Evolutionary conservation across 495 filamentous ascomycete genomes (phyloP).

Genomic region (Pyronema omphalodes): DNA sequence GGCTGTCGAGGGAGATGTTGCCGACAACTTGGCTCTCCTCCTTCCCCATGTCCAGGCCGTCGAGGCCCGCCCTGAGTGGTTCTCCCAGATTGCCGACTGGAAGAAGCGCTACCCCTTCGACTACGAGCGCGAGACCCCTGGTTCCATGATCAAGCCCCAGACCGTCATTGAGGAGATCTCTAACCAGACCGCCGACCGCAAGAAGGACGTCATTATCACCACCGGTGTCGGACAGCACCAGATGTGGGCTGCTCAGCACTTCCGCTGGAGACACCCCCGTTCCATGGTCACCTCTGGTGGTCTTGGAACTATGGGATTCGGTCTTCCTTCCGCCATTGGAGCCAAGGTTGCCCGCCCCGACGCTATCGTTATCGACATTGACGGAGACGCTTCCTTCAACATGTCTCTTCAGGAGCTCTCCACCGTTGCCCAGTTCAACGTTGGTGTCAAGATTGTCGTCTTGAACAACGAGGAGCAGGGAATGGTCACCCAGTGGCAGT

Average conservation of each 20-base stretch:
- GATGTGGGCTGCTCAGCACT: constrained; percentile 95
- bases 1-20: constrained; percentile 58
- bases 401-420: constrained; percentile 88
- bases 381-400: constrained; percentile 89
- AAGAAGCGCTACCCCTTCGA: constrained; percentile 66
- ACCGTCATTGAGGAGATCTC: constrained; percentile 65
- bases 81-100: constrained; percentile 72
- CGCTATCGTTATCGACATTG: constrained; percentile 76
- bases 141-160: constrained; percentile 75
- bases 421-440: constrained; percentile 82
- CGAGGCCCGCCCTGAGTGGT: constrained; percentile 60
- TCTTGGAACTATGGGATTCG: constrained; percentile 89
- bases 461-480: constrained; percentile 94
- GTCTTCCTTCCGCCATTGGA: constrained; percentile 80
- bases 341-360: constrained; percentile 82
- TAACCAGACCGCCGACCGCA: constrained; percentile 50
- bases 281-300: constrained; percentile 85
- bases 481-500: constrained; percentile 96
- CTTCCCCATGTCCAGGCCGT: constrained; percentile 48
- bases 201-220: constrained; percentile 64
- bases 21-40: constrained; percentile 50
- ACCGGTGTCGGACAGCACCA: constrained; percentile 93
- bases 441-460: constrained; percentile 78
- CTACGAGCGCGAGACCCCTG: constrained; percentile 51
- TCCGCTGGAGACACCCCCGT: constrained; percentile 70